Evolutionary conservation across 2,329 filamentous ascomycete species (phyloP), one percentile per base, ranked within the genome.

Genomic region (Chrysosporium keratinophilum): DNA sequence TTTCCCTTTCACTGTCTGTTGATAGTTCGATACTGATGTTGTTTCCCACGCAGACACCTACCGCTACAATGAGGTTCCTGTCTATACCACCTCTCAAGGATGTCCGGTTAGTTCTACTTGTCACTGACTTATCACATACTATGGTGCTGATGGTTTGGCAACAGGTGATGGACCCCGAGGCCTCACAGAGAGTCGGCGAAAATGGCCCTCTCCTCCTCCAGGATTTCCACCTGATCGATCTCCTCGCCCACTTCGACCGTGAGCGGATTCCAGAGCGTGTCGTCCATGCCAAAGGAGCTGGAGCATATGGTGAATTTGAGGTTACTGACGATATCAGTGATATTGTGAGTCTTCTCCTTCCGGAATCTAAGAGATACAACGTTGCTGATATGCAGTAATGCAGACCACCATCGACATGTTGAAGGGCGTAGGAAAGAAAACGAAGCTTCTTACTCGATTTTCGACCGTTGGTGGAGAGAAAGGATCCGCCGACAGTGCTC

Each of bases 391-490:
- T 54, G 11, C 15, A 17, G n/a, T 15, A 5, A 40, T 33, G 10
- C 56, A 69, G 65, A 71, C 69, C n/a, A 63, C 62, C 20, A 63
- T 71, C 56, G 71, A 76, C 56, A 70, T 82, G 62, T 70, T 76
- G 58, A 77, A 72, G 62, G 72, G 78, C 54, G 74, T 80, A 51
- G 85, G 84, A 60, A 87, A 87, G 73, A 80, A 80, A 67, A 87
- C 83, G 46, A 80, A 83, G 14, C 68, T 83, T 57, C 76, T 83
- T 1, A 76, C 78, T 42, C 81, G 86, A 3, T 88, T 89, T 69
- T 88, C 84, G 0, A 89, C 85, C 1, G 85, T 88, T 3, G 84
- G 84, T 64, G 84, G 84, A 56, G 84, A 88, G 67, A 80, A 80
- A 55, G 84, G 84, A 5, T 86, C 82, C 3, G 76, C 84, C 54